A percentile compares a stretch with the other conserved stretches of the same genome.
Conservation (phyloP, 257 asterid species). For the Dorcoceras hygrometricum region DNA sequence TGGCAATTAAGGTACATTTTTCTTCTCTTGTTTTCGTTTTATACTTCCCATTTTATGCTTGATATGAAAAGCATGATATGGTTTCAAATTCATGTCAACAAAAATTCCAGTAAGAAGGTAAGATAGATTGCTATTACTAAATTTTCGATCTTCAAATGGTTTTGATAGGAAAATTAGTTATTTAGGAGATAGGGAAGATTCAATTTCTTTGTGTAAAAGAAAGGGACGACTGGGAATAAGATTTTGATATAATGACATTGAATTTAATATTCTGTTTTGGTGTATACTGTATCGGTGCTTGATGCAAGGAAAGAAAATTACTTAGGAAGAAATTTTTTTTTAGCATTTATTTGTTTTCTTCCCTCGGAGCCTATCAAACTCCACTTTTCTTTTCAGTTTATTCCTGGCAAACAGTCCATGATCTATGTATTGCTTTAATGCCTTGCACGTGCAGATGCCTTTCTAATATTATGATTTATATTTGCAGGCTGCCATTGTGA, state of each 20-base stretch:
- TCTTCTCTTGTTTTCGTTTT: conserved; percentile 20
- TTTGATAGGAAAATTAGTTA: neutral
- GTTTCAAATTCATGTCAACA: conserved; percentile 3
- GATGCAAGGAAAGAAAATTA: conserved; percentile 14
- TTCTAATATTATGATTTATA: conserved; percentile 20
- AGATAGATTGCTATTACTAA: conserved; percentile 7
- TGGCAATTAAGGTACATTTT: conserved; percentile 78
- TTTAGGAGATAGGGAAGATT: conserved; percentile 15
- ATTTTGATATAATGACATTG: neutral
- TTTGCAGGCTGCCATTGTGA: conserved; percentile 95
- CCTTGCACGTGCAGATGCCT: neutral
- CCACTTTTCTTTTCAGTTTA: neutral
- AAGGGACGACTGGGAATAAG: neutral
- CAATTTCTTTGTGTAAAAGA: neutral
- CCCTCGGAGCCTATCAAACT: conserved; percentile 4
- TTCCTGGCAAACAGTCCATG: conserved; percentile 1
- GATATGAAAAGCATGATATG: conserved; percentile 4
- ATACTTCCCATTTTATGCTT: conserved; percentile 9
- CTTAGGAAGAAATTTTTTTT: neutral
- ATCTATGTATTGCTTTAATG: conserved; percentile 12
- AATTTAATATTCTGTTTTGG: conserved; percentile 8
- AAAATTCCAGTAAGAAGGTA: conserved; percentile 13
- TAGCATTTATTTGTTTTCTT: conserved; percentile 8
- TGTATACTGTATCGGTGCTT: neutral
- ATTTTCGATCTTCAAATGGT: neutral